Evolutionary conservation across 1,284 basidiomycete species (phyloP).

Genomic region (Malassezia nana): DNA sequence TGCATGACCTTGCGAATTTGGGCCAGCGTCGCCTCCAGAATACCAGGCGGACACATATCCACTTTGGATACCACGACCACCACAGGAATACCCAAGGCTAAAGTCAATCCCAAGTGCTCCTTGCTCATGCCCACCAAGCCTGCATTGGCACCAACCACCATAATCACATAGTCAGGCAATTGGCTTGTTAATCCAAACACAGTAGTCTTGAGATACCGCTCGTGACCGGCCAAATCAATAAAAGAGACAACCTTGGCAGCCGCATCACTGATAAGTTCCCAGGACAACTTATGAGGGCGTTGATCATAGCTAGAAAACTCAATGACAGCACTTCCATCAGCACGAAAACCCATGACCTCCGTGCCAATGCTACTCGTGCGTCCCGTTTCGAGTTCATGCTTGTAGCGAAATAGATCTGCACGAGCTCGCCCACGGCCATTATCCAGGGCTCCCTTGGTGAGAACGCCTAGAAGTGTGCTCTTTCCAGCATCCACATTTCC

Average conservation of each 20-base stretch:
- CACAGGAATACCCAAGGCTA: slow-evolving; percentile 86
- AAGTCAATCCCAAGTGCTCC: slow-evolving; percentile 76
- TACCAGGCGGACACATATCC: slow-evolving; percentile 92
- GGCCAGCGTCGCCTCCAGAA: slow-evolving; percentile 77
- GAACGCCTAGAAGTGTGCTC: slow-evolving; percentile 78
- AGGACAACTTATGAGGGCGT: slow-evolving; percentile 49
- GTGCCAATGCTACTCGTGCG: slow-evolving; percentile 89
- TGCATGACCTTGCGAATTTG: slow-evolving; percentile 86
- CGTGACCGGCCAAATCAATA: slow-evolving; percentile 53
- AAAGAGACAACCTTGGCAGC: slow-evolving; percentile 90
- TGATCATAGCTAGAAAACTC: slow-evolving; percentile 20
- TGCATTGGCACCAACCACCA: slow-evolving; percentile 94
- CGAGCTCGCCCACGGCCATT: slow-evolving; percentile 89
- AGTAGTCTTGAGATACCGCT: slow-evolving; percentile 64
- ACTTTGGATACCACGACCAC: slow-evolving; percentile 94
- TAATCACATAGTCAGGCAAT: slow-evolving; percentile 83
- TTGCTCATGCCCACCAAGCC: slow-evolving; percentile 93
- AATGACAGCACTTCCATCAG: slow-evolving; percentile 28
- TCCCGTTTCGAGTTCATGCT: slow-evolving; percentile 93
- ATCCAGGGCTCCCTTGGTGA: slow-evolving; percentile 66
- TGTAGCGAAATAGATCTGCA: slow-evolving; percentile 85
- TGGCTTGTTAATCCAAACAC: slow-evolving; percentile 88
- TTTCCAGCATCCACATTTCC: slow-evolving; percentile 82
- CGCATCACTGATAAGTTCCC: slow-evolving; percentile 88
- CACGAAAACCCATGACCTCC: slow-evolving; percentile 59